Percentiles rank a stretch among this genome's conserved stretches.
Evolutionary conservation across 495 filamentous ascomycete species (phyloP).

Genomic region (Daldinia bambusicola): DNA sequence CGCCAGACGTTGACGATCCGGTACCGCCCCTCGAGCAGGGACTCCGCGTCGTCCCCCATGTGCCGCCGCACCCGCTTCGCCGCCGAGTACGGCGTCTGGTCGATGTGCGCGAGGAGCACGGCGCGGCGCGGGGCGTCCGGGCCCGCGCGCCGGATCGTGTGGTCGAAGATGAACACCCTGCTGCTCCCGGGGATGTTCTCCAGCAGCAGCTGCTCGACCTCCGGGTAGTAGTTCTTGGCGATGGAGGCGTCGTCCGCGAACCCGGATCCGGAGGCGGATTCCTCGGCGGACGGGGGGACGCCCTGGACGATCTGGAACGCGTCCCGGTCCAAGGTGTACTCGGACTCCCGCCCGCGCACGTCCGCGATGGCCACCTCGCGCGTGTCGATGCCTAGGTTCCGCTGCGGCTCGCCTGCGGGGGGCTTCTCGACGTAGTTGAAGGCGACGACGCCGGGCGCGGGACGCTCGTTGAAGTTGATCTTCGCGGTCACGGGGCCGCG

Average conservation of each 20-base stretch:
- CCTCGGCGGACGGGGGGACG: slow-evolving; percentile 54
- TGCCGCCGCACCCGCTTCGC: slow-evolving; percentile 73
- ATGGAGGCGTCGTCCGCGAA: slow-evolving; percentile 75
- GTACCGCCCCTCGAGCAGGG: slow-evolving; percentile 69
- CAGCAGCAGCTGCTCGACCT: slow-evolving; percentile 74
- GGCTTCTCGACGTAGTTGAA: slow-evolving; percentile 76
- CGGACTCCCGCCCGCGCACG: slow-evolving; percentile 70
- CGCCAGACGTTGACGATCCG: slow-evolving; percentile 92
- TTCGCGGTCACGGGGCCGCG: slow-evolving; percentile 71
- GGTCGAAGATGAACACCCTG: slow-evolving; percentile 82
- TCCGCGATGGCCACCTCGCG: slow-evolving; percentile 68
- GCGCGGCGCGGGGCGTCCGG: slow-evolving; percentile 67
- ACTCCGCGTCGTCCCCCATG: slow-evolving; percentile 64
- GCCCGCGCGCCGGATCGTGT: slow-evolving; percentile 78
- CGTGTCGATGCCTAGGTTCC: slow-evolving; percentile 65
- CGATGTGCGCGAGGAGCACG: slow-evolving; percentile 80
- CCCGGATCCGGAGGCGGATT: slow-evolving; percentile 39
- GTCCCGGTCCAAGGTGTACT: slow-evolving; percentile 75
- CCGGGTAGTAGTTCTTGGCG: slow-evolving; percentile 79
- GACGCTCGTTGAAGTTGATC: slow-evolving; percentile 75
- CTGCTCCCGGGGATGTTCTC: slow-evolving; percentile 68
- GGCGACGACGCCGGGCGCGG: slow-evolving; percentile 70
- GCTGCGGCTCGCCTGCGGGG: slow-evolving; percentile 66
- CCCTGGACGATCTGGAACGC: slow-evolving; percentile 71
- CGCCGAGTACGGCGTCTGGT: slow-evolving; percentile 77